Base-by-base conservation (phyloP, 192 early-diverging fungal genomes). In the Coemansia sp. region DNA sequence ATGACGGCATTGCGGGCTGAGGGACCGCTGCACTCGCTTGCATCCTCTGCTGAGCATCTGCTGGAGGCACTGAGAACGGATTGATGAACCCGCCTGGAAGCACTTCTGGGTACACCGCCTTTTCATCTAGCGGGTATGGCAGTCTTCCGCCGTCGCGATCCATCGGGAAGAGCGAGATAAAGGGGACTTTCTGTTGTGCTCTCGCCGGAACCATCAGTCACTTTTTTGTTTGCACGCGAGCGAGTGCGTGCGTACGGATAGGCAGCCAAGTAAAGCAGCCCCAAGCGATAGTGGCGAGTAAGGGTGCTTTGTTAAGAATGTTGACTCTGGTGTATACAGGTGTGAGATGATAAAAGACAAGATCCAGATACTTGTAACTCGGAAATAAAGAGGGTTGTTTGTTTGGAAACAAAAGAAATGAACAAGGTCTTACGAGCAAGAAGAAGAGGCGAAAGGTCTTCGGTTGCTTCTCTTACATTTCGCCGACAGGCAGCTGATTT, bases 141-240 rank as follows among this genome's bases (percentile, higher is more conserved):
- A 27, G 27, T 27, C 51, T 31, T 55, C 51, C 51, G 5, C 51
- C 51, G 55, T 58, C 55, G 29, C 55, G 55, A 58, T 58, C 55
- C 55, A 58, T 58, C 27, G 55, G 55, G 55, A 58, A 58, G 14
- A 58, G 55, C 55, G 55, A 58, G 55, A 58, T 58, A 58, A 58
- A 58, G 6, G 55, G 17, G 55, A 29, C 29, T 58, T 58, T 58
- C 4, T 58, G 55, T 8, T 58, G 55, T 34, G 55, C 17, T 58
- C 55, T 58, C 12, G 55, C 27, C 29, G 55, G 55, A 58, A 58
- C 6, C 55, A 58, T 58, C 29, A 29, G 29, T 17, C 6, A 17
- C 55, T 55, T 50, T 50, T 29, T 29, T 51, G 25, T 29, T 58
- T 31, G 29, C 55, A 34, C 31, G 55, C 55, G 15, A 15, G 55